These are phyloP conservation scores for Setaria italica DNA, from an alignment of 202 grass and related monocot species.

Conservation along the genomic window DNA sequence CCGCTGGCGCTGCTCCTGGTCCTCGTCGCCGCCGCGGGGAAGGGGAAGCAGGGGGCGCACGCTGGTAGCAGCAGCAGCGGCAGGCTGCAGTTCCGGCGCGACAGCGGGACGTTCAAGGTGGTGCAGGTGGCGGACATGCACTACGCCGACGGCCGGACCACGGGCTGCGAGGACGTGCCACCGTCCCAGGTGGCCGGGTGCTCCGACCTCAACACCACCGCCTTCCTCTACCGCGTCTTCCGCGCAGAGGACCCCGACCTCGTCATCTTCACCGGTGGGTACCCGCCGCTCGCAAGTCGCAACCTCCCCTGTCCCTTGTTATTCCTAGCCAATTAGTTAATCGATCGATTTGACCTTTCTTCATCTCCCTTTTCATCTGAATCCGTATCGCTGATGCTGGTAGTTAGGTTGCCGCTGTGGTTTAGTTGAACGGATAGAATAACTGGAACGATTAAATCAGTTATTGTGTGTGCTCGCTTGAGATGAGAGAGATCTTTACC, in stretches of 20 bases:
- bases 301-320: not conserved
- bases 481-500: constrained; percentile 4
- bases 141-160: constrained; percentile 73
- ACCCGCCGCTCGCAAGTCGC: no score
- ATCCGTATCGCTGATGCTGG: not conserved
- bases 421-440: not conserved
- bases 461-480: not conserved
- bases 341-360: not conserved
- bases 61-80: no score
- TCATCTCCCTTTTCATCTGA: not conserved
- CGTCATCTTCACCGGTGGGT: constrained; percentile 84
- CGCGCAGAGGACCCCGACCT: constrained; percentile 84
- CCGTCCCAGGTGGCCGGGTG: constrained; percentile 60
- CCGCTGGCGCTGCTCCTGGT: not conserved
- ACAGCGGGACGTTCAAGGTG: constrained; percentile 83
- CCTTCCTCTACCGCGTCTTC: constrained; percentile 81
- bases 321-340: not conserved
- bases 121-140: constrained; percentile 98
- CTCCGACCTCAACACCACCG: constrained; percentile 99
- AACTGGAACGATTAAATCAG: not conserved
- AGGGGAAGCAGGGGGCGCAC: not conserved
- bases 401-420: not conserved
- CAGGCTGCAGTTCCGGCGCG: constrained; percentile 62
- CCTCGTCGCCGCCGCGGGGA: not conserved
- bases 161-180: constrained; percentile 76